Evolutionary conservation across 169 alveolate genomes (phyloP), one percentile per base, ranked within the genome.

Genomic region (Eimeria acervulina): DNA sequence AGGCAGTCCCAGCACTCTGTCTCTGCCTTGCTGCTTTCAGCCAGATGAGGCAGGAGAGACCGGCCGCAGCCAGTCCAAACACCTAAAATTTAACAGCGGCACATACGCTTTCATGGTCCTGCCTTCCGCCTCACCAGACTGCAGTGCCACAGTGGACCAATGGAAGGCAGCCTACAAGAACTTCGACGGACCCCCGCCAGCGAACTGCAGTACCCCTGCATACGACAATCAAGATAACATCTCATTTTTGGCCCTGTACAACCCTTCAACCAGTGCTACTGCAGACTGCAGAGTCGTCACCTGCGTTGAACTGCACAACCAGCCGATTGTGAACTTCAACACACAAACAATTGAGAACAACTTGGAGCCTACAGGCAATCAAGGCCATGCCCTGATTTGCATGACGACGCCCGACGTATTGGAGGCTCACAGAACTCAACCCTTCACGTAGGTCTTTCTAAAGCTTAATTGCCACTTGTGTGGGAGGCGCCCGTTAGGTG

Each of bases 211-310:
- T 2, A 51, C 10, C 68, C 6, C 21, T 12, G n/a, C 47, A 4
- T 81, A 81, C n/a, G 21, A 19, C 51, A 28, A 81, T 28, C 40
- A 5, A 23, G 31, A 8, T 44, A 80, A 80, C 15, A 68, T 80
- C 21, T 80, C 89, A 0, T 44, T 80, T 10, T 38, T 80, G 40
- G 89, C 90, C 68, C 0, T 81, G 51, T 81, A 81, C 70, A 81
- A 81, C 21, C 90, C 90, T 13, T 42, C 90, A 8, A 7, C 72
- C 61, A 26, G n/a, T 12, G 90, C 90, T 55, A 42, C 33, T 81
- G 90, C 90, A 51, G 90, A 81, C 90, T 81, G 90, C 70, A 12
- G 90, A 81, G 47, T 51, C 31, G 90, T 47, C 15, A 81, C 70
- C 19, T 81, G 90, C 44, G 28, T 21, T 5, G 66, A 78, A 42